A percentile compares a stretch with the other conserved stretches of the same genome.
Evolutionary conservation across 2,329 filamentous ascomycete species (phyloP).

Genomic region (Didymella sp.): DNA sequence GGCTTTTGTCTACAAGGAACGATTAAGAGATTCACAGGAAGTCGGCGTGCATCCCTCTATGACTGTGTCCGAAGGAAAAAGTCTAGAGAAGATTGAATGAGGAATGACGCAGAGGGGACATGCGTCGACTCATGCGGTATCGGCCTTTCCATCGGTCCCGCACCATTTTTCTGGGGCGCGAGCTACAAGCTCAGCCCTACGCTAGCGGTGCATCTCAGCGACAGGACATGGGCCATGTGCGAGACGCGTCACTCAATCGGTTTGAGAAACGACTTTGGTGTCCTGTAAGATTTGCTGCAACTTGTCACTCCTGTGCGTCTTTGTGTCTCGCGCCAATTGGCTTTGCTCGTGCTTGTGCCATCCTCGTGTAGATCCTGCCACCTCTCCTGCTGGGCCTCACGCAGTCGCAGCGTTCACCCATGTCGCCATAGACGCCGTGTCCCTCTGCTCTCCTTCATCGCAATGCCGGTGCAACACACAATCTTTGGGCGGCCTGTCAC

Average conservation of each 20-base stretch:
- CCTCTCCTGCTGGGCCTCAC: neutral
- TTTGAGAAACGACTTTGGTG: neutral
- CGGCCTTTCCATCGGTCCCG: slow-evolving; percentile 30
- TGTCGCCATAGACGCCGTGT: slow-evolving; percentile 9
- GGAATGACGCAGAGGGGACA: slow-evolving; percentile 32
- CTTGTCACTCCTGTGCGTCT: slow-evolving; percentile 15
- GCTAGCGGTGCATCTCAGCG: slow-evolving; percentile 17
- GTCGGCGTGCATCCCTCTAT: slow-evolving; percentile 9
- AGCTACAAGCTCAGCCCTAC: slow-evolving; percentile 30
- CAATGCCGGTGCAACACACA: slow-evolving; percentile 47
- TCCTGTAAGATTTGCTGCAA: slow-evolving; percentile 6
- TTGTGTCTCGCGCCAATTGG: neutral
- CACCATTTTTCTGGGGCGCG: slow-evolving; percentile 26
- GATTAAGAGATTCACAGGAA: neutral
- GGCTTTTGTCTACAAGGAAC: slow-evolving; percentile 4
- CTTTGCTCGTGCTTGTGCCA: neutral
- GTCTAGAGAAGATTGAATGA: slow-evolving; percentile 10
- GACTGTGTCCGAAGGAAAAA: slow-evolving; percentile 10
- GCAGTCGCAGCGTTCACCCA: slow-evolving; percentile 5
- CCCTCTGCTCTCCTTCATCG: slow-evolving; percentile 2
- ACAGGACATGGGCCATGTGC: slow-evolving; percentile 7
- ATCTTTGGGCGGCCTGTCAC: slow-evolving; percentile 42
- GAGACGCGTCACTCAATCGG: slow-evolving; percentile 31
- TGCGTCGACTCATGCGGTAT: slow-evolving; percentile 42
- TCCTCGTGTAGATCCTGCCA: neutral